Conservation (phyloP, 495 filamentous ascomycete species). For the Penicillium lividum region DNA sequence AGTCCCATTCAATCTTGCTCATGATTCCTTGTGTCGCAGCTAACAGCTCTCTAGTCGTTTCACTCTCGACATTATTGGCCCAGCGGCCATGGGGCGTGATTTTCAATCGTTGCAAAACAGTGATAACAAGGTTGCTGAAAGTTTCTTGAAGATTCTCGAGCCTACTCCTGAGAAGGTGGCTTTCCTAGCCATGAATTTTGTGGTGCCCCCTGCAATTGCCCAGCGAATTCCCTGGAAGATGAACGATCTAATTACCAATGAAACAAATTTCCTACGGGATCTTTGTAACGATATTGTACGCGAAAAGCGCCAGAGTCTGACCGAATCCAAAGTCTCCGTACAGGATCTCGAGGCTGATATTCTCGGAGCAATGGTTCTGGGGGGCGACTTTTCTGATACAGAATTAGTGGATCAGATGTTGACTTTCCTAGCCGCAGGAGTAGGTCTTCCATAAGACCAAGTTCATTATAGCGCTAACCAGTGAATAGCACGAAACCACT, state of each 20-base stretch:
- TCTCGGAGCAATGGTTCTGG: constrained; percentile 51
- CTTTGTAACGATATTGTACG: constrained; percentile 66
- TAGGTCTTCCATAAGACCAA: constrained; percentile 12
- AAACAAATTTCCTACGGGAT: constrained; percentile 59
- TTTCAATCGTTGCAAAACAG: constrained; percentile 70
- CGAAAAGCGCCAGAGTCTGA: constrained; percentile 56
- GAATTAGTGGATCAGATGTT: constrained; percentile 56
- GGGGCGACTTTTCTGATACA: constrained; percentile 58
- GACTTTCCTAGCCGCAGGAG: constrained; percentile 55
- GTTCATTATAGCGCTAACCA: neutral
- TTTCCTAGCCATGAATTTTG: constrained; percentile 49
- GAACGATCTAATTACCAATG: constrained; percentile 61
- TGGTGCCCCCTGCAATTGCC: constrained; percentile 50
- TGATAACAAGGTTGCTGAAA: constrained; percentile 62
- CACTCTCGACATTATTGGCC: constrained; percentile 86
- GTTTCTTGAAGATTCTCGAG: constrained; percentile 61
- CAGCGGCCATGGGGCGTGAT: constrained; percentile 77
- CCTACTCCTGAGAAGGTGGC: constrained; percentile 49
- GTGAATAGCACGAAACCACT: constrained; percentile 52
- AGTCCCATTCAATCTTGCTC: neutral
- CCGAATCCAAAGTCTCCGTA: constrained; percentile 58
- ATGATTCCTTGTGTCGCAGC: neutral
- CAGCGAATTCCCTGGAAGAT: constrained; percentile 62
- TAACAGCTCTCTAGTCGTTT: constrained; percentile 47
- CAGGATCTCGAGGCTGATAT: constrained; percentile 68